These are phyloP conservation scores for Ustilago shanxiensis DNA, from an alignment of 1,284 basidiomycete genomes.

Conservation along the genomic window DNA sequence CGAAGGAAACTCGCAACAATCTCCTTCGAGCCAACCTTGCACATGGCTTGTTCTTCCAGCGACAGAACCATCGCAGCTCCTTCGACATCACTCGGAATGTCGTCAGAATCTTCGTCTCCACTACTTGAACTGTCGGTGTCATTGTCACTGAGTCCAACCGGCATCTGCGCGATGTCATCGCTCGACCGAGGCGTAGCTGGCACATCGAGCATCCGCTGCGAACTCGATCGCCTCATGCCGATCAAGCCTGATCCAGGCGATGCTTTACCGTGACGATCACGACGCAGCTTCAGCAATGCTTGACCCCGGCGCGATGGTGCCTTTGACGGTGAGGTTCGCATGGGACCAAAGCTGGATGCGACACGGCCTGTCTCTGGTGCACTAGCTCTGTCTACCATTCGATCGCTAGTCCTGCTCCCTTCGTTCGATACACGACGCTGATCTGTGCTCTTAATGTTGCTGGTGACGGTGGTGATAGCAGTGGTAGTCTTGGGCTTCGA, in stretches of 20 bases:
- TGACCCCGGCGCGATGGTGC: constrained; percentile 22
- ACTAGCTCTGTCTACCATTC: constrained; percentile 4
- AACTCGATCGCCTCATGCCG: constrained; percentile 7
- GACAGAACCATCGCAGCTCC: constrained; percentile 12
- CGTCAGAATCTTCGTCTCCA: constrained; percentile 33
- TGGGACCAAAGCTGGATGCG: constrained; percentile 7
- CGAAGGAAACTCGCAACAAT: constrained; percentile 24
- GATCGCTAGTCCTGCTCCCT: background rate
- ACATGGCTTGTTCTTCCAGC: constrained; percentile 13
- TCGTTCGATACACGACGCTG: constrained; percentile 11
- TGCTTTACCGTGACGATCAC: constrained; percentile 22
- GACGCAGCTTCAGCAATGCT: constrained; percentile 29
- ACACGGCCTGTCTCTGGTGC: constrained; percentile 10
- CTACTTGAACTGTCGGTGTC: constrained; percentile 19
- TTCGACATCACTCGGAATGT: constrained; percentile 19
- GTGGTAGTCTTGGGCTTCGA: constrained; percentile 30
- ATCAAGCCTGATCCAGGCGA: constrained; percentile 11
- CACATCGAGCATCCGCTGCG: constrained; percentile 12
- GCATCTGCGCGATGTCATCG: constrained; percentile 25
- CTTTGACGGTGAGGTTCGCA: constrained; percentile 15
- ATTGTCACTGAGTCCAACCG: constrained; percentile 18
- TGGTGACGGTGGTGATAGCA: constrained; percentile 1
- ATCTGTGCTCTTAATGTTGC: background rate
- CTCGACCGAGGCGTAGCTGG: constrained; percentile 47
- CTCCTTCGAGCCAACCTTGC: constrained; percentile 15